Percentiles rank a stretch among this genome's conserved stretches.
Conservation (phyloP, 352 stramenopile species). For the Phytophthora quininea region DNA sequence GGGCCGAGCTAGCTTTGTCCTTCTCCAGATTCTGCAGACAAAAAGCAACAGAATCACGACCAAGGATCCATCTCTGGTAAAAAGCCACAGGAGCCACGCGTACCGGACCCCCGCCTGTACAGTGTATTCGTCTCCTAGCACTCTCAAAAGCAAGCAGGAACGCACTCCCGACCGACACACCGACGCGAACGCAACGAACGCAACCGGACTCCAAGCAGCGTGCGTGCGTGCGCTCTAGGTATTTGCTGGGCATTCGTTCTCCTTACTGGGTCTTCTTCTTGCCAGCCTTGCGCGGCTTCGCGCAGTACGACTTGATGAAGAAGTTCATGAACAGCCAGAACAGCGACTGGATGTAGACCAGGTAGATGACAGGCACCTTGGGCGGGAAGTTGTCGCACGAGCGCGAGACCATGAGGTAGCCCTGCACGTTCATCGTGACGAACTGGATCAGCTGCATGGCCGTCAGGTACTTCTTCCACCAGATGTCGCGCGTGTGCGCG, state of each 20-base stretch:
- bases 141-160: constrained; percentile 14
- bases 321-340: constrained; percentile 96
- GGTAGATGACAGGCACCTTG: constrained; percentile 90
- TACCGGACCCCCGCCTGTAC: not conserved
- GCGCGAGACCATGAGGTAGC: constrained; percentile 81
- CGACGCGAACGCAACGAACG: not conserved
- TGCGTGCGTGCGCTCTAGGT: not conserved
- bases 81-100: constrained; percentile 3
- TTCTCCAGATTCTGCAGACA: not conserved
- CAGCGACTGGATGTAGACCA: constrained; percentile 92
- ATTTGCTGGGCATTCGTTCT: constrained; percentile 3
- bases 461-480: constrained; percentile 98
- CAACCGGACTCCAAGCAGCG: not conserved
- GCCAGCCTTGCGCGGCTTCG: constrained; percentile 48
- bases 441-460: constrained; percentile 97
- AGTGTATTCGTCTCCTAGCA: constrained; percentile 33
- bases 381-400: constrained; percentile 84
- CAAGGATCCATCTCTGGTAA: constrained; percentile 5
- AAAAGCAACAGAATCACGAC: constrained; percentile 6
- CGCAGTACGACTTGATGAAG: constrained; percentile 94
- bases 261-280: constrained; percentile 66
- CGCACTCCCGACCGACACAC: not conserved
- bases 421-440: constrained; percentile 82
- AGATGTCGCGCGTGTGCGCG: constrained; percentile 97
- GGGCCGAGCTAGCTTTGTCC: too few species aligned